phyloP scores from a whole-genome alignment of 208 protist species.

The Strigomonas galati region DNA sequence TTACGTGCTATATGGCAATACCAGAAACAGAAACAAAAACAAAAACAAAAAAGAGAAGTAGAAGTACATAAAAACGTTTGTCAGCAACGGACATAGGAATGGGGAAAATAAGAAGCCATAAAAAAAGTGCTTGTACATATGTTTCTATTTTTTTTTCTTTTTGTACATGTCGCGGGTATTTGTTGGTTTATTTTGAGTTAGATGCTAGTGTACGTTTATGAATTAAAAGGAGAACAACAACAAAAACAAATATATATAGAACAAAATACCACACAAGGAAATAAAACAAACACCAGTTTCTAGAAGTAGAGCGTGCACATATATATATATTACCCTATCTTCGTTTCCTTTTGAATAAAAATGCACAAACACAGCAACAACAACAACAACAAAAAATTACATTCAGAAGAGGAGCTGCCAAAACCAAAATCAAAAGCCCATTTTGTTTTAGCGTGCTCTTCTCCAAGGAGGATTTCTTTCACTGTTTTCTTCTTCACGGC shows the following conservation, averaged over 20 bases:
- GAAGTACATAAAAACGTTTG: not conserved
- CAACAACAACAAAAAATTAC: not conserved
- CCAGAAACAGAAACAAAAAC: not conserved
- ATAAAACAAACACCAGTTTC: not conserved
- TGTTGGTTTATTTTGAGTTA: too few relatives aligned
- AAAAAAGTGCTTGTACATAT: not conserved
- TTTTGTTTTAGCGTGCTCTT: not conserved
- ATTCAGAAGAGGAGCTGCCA: not conserved
- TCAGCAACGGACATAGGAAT: not conserved
- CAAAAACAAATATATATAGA: slow-evolving; percentile 18
- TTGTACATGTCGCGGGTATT: too few relatives aligned
- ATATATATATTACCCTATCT: not conserved
- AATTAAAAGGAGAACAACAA: slow-evolving; percentile 6
- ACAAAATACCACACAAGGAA: too few relatives aligned
- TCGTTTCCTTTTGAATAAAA: too few relatives aligned
- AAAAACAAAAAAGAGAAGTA: slow-evolving; percentile 10
- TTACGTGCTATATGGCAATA: not conserved
- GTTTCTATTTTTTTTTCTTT: not conserved
- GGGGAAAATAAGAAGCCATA: not conserved
- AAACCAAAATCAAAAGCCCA: not conserved
- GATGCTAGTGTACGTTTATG: too few relatives aligned
- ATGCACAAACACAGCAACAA: slow-evolving; percentile 3
- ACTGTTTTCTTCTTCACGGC: not conserved
- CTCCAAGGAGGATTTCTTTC: slow-evolving; percentile 5
- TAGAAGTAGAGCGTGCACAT: too few relatives aligned